These are phyloP conservation scores for Cladobotryum mycophilum DNA, from an alignment of 2,329 filamentous ascomycete genomes.

Conservation along the genomic window DNA sequence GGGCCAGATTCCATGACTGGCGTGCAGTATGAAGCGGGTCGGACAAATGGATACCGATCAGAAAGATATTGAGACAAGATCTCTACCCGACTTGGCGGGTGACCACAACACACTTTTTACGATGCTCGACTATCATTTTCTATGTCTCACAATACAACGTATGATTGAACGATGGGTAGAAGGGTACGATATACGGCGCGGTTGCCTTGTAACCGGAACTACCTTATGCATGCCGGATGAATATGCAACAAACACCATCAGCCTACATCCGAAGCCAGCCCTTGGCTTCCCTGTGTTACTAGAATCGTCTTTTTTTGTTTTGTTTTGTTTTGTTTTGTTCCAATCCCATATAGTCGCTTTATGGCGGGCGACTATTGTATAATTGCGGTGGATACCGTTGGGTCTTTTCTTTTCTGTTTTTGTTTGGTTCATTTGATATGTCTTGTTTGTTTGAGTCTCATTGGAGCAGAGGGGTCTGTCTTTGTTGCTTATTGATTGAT, in stretches of 20 bases:
- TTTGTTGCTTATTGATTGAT: not conserved
- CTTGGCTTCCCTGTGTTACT: slow-evolving; percentile 16
- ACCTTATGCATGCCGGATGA: not conserved
- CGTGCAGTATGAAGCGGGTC: slow-evolving; percentile 53
- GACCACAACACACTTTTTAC: not conserved
- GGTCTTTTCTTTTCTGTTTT: not conserved
- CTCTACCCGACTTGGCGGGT: not conserved
- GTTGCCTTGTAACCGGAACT: not conserved
- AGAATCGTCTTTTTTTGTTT: slow-evolving; percentile 6
- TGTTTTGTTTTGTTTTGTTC: slow-evolving; percentile 10
- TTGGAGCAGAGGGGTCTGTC: not conserved
- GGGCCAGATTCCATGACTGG: slow-evolving; percentile 59
- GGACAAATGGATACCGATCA: slow-evolving; percentile 41
- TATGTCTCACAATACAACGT: slow-evolving; percentile 7
- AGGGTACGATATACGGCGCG: not conserved
- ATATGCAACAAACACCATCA: not conserved
- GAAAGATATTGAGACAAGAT: slow-evolving; percentile 27
- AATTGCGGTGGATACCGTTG: slow-evolving; percentile 7
- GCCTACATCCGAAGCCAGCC: slow-evolving; percentile 6
- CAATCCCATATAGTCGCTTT: not conserved
- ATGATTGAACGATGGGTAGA: slow-evolving; percentile 16
- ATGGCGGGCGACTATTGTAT: slow-evolving; percentile 10
- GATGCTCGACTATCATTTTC: slow-evolving; percentile 2
- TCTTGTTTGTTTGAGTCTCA: not conserved
- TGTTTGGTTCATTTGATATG: not conserved